These are phyloP conservation scores for Ochromonas danica DNA, from an alignment of 108 stramenopile genomes.

Conservation along the genomic window DNA sequence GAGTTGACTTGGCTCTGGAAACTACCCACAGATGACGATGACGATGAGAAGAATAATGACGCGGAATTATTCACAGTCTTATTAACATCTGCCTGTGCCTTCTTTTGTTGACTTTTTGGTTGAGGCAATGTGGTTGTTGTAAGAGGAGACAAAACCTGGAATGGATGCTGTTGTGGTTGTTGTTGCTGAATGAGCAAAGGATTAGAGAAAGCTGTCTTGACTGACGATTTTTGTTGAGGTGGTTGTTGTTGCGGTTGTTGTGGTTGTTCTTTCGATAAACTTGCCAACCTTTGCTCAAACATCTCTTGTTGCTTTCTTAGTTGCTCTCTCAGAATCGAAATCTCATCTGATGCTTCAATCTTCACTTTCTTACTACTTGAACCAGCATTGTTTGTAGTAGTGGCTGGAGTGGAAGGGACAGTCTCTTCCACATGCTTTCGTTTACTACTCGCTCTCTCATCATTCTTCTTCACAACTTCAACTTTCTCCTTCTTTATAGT, in stretches of 20 bases:
- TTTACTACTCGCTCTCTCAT: not conserved
- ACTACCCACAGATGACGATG: not conserved
- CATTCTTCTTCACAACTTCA: not conserved
- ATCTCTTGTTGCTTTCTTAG: not conserved
- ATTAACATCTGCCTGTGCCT: not conserved
- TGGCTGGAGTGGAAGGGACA: too few species aligned
- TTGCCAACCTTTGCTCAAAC: not conserved
- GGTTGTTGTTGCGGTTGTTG: not conserved
- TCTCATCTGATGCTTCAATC: not conserved
- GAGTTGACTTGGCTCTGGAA: too few species aligned
- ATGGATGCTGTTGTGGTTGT: not conserved
- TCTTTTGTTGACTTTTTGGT: not conserved
- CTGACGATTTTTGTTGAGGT: not conserved
- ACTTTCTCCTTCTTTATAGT: not conserved
- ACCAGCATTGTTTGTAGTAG: not conserved
- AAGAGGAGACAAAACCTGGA: not conserved
- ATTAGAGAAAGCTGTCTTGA: not conserved
- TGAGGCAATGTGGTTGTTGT: too few species aligned
- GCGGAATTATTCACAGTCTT: too few species aligned
- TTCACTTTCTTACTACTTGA: not conserved
- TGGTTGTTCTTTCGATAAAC: not conserved
- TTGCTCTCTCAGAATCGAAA: not conserved
- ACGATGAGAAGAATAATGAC: not conserved
- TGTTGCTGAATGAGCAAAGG: not conserved
- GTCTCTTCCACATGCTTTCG: not conserved